Evolutionary conservation across 805 yeast species (phyloP).

Genomic region (Scheffersomyces lignosus): DNA sequence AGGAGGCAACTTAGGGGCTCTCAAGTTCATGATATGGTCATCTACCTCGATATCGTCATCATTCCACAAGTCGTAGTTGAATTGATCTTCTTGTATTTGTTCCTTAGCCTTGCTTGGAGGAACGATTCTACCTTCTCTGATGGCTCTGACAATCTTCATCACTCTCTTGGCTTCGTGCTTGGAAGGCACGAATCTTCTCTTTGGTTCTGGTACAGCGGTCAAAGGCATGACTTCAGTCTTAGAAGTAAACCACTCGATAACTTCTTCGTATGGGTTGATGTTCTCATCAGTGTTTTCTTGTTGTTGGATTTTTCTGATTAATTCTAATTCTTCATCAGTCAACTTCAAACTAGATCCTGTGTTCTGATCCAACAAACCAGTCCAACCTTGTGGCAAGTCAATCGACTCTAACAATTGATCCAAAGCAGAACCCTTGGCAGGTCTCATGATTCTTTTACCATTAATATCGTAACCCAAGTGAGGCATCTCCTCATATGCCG

Average conservation of each 20-base stretch:
- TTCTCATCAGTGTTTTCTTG: slow-evolving; percentile 81
- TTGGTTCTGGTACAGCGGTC: slow-evolving; percentile 94
- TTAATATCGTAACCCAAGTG: slow-evolving; percentile 96
- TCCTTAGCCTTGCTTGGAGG: slow-evolving; percentile 64
- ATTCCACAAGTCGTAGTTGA: slow-evolving; percentile 82
- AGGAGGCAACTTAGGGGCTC: slow-evolving; percentile 95
- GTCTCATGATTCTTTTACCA: slow-evolving; percentile 98
- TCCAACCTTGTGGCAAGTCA: slow-evolving; percentile 98
- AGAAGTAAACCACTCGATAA: slow-evolving; percentile 93
- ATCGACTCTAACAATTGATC: slow-evolving; percentile 87
- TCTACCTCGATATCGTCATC: slow-evolving; percentile 47
- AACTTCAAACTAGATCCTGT: slow-evolving; percentile 86
- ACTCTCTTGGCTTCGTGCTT: slow-evolving; percentile 94
- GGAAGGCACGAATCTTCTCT: slow-evolving; percentile 94
- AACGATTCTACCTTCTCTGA: slow-evolving; percentile 91
- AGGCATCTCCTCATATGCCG: slow-evolving; percentile 96
- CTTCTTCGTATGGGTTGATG: slow-evolving; percentile 88
- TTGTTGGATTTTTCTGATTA: slow-evolving; percentile 80
- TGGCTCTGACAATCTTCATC: slow-evolving; percentile 95
- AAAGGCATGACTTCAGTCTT: slow-evolving; percentile 86
- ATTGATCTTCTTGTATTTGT: slow-evolving; percentile 52
- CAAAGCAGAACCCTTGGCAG: slow-evolving; percentile 93
- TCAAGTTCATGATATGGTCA: slow-evolving; percentile 86
- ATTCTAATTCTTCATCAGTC: slow-evolving; percentile 82
- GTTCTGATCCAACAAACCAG: slow-evolving; percentile 87